Evolutionary conservation across 1,284 basidiomycete species (phyloP), one percentile per base, ranked within the genome.

Genomic region (Moesziomyces sp.): DNA sequence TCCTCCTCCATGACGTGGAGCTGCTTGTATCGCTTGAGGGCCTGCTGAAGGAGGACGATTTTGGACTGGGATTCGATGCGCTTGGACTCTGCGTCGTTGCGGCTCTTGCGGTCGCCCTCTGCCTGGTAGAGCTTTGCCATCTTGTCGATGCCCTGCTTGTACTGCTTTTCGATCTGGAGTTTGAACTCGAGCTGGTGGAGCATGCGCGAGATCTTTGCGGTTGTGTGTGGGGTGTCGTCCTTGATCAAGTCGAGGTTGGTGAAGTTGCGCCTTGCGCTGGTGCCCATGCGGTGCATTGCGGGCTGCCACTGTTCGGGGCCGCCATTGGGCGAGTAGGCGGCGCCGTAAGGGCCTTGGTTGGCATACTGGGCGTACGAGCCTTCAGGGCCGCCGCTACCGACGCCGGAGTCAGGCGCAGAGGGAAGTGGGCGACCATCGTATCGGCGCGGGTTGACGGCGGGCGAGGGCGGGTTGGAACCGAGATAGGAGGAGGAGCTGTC

Each of bases 101-200:
- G 77, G 49, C 75, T 80, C 54, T 83, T 83, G 87, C 96, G 95
- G 86, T 99, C 96, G 51, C 95, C 95, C 80, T 98, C 96, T 10
- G 92, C 92, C 80, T 94, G 90, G 85, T 96, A 97, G 46, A 96
- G 69, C 60, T 76, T 80, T 51, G 92, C 93, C 95, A 99, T 99
- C 87, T 98, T 98, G 86, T 99, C 96, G 79, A 98, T 97, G 49
- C 97, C 97, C 82, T 91, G 89, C 87, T 97, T 97, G 88, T 98
- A 98, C 86, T 99, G 95, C 87, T 92, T 90, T 86, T 99, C 97
- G 76, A 99, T 93, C 85, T 96, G 93, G 54, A 98, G 91, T 87
- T 99, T 99, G 89, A 97, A 98, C 85, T 99, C 95, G 76, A 99
- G 91, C 86, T 98, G 95, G 85, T 98, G 94, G 60, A 99, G 89